phyloP scores from a whole-genome alignment of 2,329 filamentous ascomycete species.

The Alternaria triticimaculans region DNA sequence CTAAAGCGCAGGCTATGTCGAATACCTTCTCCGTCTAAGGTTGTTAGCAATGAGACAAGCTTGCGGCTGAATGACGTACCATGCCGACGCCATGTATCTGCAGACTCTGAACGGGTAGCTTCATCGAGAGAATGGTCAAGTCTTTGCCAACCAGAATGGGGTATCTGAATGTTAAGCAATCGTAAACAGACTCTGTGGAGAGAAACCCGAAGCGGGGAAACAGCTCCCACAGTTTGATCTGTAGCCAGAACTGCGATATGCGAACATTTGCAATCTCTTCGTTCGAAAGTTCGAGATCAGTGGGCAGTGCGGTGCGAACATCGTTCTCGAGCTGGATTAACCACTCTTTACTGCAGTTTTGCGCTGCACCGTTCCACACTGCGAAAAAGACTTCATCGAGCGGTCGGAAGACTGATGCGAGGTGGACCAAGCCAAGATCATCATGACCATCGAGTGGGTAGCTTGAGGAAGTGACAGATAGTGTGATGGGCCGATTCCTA shows the following conservation, averaged over 20 bases:
- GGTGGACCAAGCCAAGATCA: conserved; percentile 57
- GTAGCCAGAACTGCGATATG: conserved; percentile 70
- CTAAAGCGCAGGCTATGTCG: conserved; percentile 38
- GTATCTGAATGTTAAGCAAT: conserved; percentile 67
- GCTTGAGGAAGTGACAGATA: conserved; percentile 72
- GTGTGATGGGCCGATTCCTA: conserved; percentile 71
- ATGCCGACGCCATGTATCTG: conserved; percentile 39
- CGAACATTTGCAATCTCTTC: conserved; percentile 63
- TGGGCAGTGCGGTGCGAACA: conserved; percentile 62
- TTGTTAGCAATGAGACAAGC: conserved; percentile 5
- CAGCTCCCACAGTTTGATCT: conserved; percentile 69
- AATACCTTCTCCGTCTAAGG: conserved; percentile 38
- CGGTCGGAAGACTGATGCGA: conserved; percentile 68
- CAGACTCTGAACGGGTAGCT: conserved; percentile 29
- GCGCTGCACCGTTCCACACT: conserved; percentile 70
- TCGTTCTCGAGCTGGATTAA: conserved; percentile 68
- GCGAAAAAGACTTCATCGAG: conserved; percentile 70
- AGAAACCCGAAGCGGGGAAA: conserved; percentile 62
- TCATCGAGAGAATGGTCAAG: conserved; percentile 54
- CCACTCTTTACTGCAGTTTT: conserved; percentile 64
- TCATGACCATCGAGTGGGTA: conserved; percentile 67
- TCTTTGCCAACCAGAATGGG: conserved; percentile 69
- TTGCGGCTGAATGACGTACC: conserved; percentile 11
- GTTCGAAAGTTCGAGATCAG: conserved; percentile 60
- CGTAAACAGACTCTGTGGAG: conserved; percentile 56